Base-by-base conservation (phyloP, 768 basidiomycete species). In the Xanthoconium purpureum region DNA sequence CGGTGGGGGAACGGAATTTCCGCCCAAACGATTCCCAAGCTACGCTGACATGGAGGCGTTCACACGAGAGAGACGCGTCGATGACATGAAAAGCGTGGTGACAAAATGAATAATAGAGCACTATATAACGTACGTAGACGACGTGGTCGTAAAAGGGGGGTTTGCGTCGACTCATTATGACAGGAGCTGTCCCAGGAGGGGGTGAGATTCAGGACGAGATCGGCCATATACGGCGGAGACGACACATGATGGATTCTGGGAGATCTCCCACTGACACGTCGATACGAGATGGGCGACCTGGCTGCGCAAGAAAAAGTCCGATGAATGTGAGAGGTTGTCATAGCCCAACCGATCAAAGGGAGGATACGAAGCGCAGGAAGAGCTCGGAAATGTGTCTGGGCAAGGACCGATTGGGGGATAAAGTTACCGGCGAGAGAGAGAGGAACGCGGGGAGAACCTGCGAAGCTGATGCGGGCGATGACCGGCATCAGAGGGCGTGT, bases 401-500 rank as follows among this genome's bases (percentile, higher is more conserved):
- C 17, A 35, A 64, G 42, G 51, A 30, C 65, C 47, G 54, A 43
- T 63, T 66, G 12, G 5, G 62, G 65, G 52, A 67, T 69, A 66
- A 61, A 67, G 66, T 66, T 66, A 51, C 65, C 64, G 65, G 64
- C 32, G 30, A 24, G 24, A 4, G 54, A 50, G 55, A 66, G 44
- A 66, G 58, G 62, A 63, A 63, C 61, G 60, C 56, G 64, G 54
- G 63, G 54, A 50, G 66, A 68, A 66, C 43, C 55, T 56, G 65
- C 52, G 61, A 66, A 61, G 60, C 15, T 61, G 60, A 57, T 62
- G 60, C 48, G 59, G 59, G 60, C 59, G 45, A 62, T 48, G 59
- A 47, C 59, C 59, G 59, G 52, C 52, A 57, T 59, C 62, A 63
- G 62, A 63, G 61, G 49, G 55, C 44, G 45, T 18, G 18, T 57